Conservation (phyloP, 306 rosid species). For the Pueraria montana region DNA sequence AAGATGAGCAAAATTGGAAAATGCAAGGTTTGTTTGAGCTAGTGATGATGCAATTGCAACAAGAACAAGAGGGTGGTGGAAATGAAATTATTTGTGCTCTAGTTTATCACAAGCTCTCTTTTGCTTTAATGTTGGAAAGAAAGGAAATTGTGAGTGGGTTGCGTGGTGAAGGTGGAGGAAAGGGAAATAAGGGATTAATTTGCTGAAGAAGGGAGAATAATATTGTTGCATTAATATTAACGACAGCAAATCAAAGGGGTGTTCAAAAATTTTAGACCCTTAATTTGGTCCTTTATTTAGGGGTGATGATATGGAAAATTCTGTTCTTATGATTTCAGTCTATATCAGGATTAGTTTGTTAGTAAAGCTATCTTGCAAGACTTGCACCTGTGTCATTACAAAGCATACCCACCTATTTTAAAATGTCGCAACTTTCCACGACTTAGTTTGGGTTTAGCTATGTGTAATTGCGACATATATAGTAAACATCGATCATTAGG, state of each 20-base stretch:
- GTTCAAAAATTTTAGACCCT: constrained; percentile 31
- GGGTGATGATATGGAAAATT: constrained; percentile 35
- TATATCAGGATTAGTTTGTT: constrained; percentile 42
- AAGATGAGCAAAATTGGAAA: background rate
- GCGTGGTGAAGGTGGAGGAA: constrained; percentile 5
- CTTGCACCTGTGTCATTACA: constrained; percentile 35
- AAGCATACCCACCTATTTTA: constrained; percentile 13
- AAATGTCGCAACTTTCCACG: constrained; percentile 10
- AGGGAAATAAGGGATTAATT: constrained; percentile 5
- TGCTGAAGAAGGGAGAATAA: background rate
- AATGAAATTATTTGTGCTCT: background rate
- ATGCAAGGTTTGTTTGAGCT: background rate
- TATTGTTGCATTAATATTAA: background rate
- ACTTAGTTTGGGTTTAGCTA: background rate
- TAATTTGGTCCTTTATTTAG: constrained; percentile 36
- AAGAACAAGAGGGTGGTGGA: background rate
- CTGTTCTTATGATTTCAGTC: constrained; percentile 4
- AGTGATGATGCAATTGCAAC: background rate
- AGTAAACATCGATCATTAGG: constrained; percentile 1
- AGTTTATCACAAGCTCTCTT: constrained; percentile 20
- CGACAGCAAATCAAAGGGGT: constrained; percentile 40
- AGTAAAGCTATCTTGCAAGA: constrained; percentile 23
- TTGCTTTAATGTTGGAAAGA: constrained; percentile 5
- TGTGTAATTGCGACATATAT: constrained; percentile 9
- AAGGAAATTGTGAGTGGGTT: constrained; percentile 29